Evolutionary conservation across 2,329 filamentous ascomycete species (phyloP).

Genomic region (Ophiocordyceps polyrhachis-furcata): DNA sequence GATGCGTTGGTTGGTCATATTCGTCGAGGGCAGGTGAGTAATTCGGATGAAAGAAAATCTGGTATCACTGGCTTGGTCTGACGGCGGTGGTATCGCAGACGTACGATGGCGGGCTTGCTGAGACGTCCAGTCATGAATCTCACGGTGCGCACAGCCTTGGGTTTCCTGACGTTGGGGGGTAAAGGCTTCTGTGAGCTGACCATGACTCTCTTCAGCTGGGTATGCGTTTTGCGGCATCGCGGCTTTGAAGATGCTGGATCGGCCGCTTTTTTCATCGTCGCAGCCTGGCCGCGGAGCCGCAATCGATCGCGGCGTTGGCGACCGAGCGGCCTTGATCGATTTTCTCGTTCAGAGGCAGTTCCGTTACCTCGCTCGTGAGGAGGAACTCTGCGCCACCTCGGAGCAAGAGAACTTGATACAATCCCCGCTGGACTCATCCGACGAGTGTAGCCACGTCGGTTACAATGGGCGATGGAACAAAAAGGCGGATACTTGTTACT

Average conservation of each 20-base stretch:
- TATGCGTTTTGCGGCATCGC: conserved; percentile 80
- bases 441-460: conserved; percentile 36
- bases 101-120: conserved; percentile 72
- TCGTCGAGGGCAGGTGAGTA: conserved; percentile 35
- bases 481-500: conserved; percentile 84
- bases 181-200: background rate
- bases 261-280: conserved; percentile 18
- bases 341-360: conserved; percentile 52
- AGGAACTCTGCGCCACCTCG: conserved; percentile 19
- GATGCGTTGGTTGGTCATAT: conserved; percentile 53
- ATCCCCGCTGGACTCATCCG: conserved; percentile 14
- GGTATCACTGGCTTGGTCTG: background rate
- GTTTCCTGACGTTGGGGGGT: too few relatives aligned
- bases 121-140: conserved; percentile 61
- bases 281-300: conserved; percentile 6
- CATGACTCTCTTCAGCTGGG: conserved; percentile 37
- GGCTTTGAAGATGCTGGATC: conserved; percentile 57
- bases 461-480: conserved; percentile 90
- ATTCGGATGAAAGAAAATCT: too few relatives aligned
- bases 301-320: conserved; percentile 16
- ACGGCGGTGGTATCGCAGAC: conserved; percentile 26
- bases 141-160: conserved; percentile 38
- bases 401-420: conserved; percentile 21
- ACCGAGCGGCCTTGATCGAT: conserved; percentile 15
- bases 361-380: conserved; percentile 31